A percentile compares a stretch with the other conserved stretches of the same genome.
Evolutionary conservation across 345 rosid species (phyloP).

Genomic region (Aegle marmelos): DNA sequence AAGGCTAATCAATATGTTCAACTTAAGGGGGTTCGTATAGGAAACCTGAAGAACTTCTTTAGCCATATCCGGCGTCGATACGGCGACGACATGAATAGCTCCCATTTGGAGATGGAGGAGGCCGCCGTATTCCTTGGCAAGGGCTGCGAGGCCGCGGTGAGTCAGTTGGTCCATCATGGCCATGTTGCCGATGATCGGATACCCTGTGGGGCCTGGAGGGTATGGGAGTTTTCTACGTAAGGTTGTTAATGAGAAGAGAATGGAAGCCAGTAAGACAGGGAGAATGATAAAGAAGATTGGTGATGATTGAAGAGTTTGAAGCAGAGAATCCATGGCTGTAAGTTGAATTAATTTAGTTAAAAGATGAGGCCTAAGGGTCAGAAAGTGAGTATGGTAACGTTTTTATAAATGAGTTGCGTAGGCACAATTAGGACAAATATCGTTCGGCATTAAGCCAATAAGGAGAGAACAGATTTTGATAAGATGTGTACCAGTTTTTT

Average conservation of each 20-base stretch:
- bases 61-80: conserved; percentile 65
- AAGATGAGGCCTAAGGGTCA: background rate
- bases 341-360: background rate
- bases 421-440: background rate
- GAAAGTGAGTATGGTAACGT: background rate
- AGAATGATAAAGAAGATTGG: conserved; percentile 11
- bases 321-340: conserved; percentile 7
- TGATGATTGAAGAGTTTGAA: conserved; percentile 11
- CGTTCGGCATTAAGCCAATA: background rate
- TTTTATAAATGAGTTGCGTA: background rate
- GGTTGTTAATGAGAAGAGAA: background rate
- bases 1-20: background rate
- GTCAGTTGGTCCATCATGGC: conserved; percentile 60
- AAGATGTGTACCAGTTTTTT: no score
- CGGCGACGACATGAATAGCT: conserved; percentile 43
- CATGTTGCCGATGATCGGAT: conserved; percentile 71
- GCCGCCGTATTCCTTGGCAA: conserved; percentile 58
- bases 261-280: background rate
- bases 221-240: conserved; percentile 28
- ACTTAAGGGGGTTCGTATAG: background rate
- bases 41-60: conserved; percentile 58
- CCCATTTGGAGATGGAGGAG: conserved; percentile 55
- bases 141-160: conserved; percentile 69
- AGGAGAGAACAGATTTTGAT: background rate
- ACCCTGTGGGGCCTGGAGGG: conserved; percentile 86